Evolutionary conservation across 2,329 filamentous ascomycete genomes (phyloP), one percentile per base, ranked within the genome.

Genomic region (Fusarium redolens): DNA sequence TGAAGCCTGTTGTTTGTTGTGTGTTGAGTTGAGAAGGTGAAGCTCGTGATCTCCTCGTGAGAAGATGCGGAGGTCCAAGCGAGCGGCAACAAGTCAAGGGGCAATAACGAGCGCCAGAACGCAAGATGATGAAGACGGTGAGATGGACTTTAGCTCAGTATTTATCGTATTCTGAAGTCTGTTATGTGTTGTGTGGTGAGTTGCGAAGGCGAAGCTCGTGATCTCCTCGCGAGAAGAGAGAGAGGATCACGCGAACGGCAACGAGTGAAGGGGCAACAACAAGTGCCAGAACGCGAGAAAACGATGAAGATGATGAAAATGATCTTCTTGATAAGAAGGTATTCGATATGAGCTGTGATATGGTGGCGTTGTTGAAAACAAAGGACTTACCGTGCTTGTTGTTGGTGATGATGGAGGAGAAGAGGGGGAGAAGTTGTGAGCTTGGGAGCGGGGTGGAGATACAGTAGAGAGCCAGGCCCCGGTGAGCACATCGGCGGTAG

Each of bases 381-480:
- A 30, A 8, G 25, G 31, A n/a, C 40, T 58, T 40, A 40, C 50
- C 25, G 41, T 58, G 37, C 33, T 54, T 71, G 54, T 60, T 59
- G 41, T 57, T 55, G 50, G 44, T 22, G 30, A 40, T 56, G 55
- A 43, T 64, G 22, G 25, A 22, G 18, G 40, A 52, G 41, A 33
- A 31, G 41, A 54, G 38, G 47, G 28, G 28, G 54, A 50, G n/a
- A 30, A 44, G 52, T 35, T 41, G 54, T 45, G 41, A 41, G 18
- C 44, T 44, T 68, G 43, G 55, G 38, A 45, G 15, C 15, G 25
- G n/a, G 14, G 50, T 52, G 68, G 43, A 57, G 43, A 56, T 64
- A 5, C 18, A 47, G 33, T 65, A 30, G 38, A 25, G 18, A 31
- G 10, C 22, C 12, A 35, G 20, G 31, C 22, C 14, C 14, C 31